Base-by-base conservation (phyloP, 306 rosid species). In the Quercus cerris region DNA sequence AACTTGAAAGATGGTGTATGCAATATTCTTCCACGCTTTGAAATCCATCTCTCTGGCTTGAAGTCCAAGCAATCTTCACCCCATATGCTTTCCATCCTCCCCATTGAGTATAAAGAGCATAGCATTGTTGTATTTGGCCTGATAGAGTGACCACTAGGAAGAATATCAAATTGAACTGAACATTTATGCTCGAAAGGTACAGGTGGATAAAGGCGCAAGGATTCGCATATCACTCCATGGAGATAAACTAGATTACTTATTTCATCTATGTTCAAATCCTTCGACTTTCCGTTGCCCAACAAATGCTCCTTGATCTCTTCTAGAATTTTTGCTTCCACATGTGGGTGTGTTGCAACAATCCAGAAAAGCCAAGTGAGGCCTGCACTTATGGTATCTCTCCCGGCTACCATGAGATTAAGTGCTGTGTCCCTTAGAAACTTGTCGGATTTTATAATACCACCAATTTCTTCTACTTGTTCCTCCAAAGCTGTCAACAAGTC, bases 31-130 rank as follows among this genome's bases (percentile, higher is more conserved):
- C 79, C 85, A 31, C 20, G n/a, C 18, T 74, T 78, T 0, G 83
- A 74, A 13, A 86, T 80, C 89, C 89, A 86, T 28, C 89, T 70
- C 85, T 81, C 83, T 3, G 89, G 87, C 78, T 81, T 86, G 77
- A 83, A 83, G n/a, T 83, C 89, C 6, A 30, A 17, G 27, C 70
- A 67, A 33, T 86, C 87, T n/a, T 55, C 12, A 1, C 85, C 89
- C 87, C 87, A 83, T 2, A 86, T 78, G 1, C 49, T 19, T 33
- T 62, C 78, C 85, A 80, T 80, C 63, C 89, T 82, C 7, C 89
- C 89, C 77, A 77, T 63, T 28, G 89, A 54, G 19, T 83, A 86
- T 0, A 74, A 17, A 1, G 77, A 68, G 58, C 73, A 6, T 28
- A 80, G 38, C 23, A 83, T 17, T 49, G 8, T 76, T 3, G 33